Percentiles rank a stretch among this genome's conserved stretches.
phyloP scores from a whole-genome alignment of 2,329 filamentous ascomycete genomes.

The Chalaropsis thielavioides region DNA sequence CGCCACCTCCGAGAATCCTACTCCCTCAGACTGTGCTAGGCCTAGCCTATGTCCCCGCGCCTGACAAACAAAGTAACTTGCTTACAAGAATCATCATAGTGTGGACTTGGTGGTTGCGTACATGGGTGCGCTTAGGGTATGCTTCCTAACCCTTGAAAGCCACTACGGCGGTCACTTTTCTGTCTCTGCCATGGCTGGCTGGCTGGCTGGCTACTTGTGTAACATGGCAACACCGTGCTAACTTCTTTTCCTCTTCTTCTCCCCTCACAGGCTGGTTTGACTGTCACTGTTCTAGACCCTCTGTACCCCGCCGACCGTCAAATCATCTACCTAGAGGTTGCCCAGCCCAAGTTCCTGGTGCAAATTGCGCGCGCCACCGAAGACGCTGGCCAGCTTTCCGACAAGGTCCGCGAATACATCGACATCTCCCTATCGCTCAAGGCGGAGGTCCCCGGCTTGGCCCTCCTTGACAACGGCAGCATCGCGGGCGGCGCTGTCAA shows the following conservation, averaged over 20 bases:
- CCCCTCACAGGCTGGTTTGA: slow-evolving; percentile 37
- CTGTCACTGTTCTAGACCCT: slow-evolving; percentile 59
- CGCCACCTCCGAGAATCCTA: slow-evolving; percentile 29
- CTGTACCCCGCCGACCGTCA: slow-evolving; percentile 50
- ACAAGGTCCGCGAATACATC: slow-evolving; percentile 48
- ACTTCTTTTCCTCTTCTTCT: neutral
- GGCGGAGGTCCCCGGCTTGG: slow-evolving; percentile 59
- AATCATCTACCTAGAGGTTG: slow-evolving; percentile 59
- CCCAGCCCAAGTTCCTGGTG: slow-evolving; percentile 57
- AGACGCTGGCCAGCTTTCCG: slow-evolving; percentile 38
- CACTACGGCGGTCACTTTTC: neutral
- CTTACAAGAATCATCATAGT: slow-evolving; percentile 12
- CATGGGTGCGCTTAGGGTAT: slow-evolving; percentile 51
- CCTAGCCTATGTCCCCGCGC: neutral
- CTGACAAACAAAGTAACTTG: neutral
- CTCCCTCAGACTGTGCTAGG: too few relatives aligned
- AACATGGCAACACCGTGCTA: neutral
- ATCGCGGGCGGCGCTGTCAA: slow-evolving; percentile 53
- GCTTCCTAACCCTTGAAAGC: slow-evolving; percentile 21
- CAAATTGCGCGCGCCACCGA: slow-evolving; percentile 57
- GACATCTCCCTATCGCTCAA: slow-evolving; percentile 56
- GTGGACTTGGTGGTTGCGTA: slow-evolving; percentile 54
- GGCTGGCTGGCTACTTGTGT: neutral
- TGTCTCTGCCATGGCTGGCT: neutral
- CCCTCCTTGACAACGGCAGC: slow-evolving; percentile 54